A percentile compares a stretch with the other conserved stretches of the same genome.
Conservation (phyloP, 2,329 filamentous ascomycete species). For the Fusarium kyushuense region DNA sequence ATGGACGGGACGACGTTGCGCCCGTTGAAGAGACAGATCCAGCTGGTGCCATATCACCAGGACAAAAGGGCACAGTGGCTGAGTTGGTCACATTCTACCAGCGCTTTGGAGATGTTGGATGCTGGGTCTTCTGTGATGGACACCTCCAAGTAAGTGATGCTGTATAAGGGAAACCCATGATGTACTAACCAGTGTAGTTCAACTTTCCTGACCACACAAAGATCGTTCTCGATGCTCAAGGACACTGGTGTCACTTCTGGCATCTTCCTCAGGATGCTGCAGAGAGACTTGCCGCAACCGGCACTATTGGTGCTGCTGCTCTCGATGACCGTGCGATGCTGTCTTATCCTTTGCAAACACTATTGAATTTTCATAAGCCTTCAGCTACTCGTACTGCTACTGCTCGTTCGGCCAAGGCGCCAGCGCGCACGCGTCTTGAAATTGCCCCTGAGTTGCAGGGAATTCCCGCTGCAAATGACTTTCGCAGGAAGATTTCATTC, state of each 20-base stretch:
- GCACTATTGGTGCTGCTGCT: slow-evolving; percentile 76
- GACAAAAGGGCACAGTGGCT: slow-evolving; percentile 54
- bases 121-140: slow-evolving; percentile 85
- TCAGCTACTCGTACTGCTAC: slow-evolving; percentile 56
- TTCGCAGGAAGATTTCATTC: slow-evolving; percentile 80
- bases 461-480: slow-evolving; percentile 77
- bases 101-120: slow-evolving; percentile 81
- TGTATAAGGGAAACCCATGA: background rate
- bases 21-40: slow-evolving; percentile 60
- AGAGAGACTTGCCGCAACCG: slow-evolving; percentile 71
- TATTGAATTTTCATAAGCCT: slow-evolving; percentile 75
- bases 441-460: slow-evolving; percentile 71
- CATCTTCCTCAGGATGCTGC: slow-evolving; percentile 79
- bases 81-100: slow-evolving; percentile 85
- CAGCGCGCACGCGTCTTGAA: slow-evolving; percentile 66
- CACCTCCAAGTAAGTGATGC: slow-evolving; percentile 72
- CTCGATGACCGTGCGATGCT: slow-evolving; percentile 78
- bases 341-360: slow-evolving; percentile 77
- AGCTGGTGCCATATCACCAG: slow-evolving; percentile 56
- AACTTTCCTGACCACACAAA: slow-evolving; percentile 93
- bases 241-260: slow-evolving; percentile 82
- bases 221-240: slow-evolving; percentile 79
- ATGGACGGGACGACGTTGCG: slow-evolving; percentile 76
- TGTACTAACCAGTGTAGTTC: slow-evolving; percentile 65
- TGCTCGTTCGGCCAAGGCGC: slow-evolving; percentile 59